A percentile compares a stretch with the other conserved stretches of the same genome.
phyloP scores from a whole-genome alignment of 805 yeast genomes.

The Saccharomycopsis lassenensis region DNA sequence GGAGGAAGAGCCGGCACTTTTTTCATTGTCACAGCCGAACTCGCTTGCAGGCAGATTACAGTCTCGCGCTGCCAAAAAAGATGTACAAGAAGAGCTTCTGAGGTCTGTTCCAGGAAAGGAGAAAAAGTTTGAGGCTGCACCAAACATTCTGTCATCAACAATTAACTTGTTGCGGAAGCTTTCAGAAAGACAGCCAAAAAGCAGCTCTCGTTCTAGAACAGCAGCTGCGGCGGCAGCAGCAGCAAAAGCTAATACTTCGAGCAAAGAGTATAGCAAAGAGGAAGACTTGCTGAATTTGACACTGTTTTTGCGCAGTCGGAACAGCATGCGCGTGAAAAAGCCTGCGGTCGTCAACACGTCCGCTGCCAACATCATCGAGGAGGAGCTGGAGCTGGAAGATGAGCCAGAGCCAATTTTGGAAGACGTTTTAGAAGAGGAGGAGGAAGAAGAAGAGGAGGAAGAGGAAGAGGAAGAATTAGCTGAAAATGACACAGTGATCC shows the following conservation, averaged over 20 bases:
- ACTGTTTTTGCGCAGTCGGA: conserved; percentile 10
- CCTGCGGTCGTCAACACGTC: not conserved
- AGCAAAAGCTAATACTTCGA: not conserved
- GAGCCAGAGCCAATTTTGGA: not conserved
- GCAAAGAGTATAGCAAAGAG: conserved; percentile 7
- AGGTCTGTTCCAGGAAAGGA: conserved; percentile 3
- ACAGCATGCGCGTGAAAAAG: conserved; percentile 3
- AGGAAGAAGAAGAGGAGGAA: conserved; percentile 3
- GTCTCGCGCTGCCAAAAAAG: conserved; percentile 5
- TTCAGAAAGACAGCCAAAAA: conserved; percentile 11
- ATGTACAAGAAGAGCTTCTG: conserved; percentile 1
- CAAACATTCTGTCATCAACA: conserved; percentile 13
- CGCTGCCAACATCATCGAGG: conserved; percentile 2
- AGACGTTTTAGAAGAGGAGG: conserved; percentile 4
- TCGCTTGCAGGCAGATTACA: conserved; percentile 13
- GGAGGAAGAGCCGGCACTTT: conserved; percentile 5
- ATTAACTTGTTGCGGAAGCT: conserved; percentile 10
- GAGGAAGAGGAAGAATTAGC: not conserved
- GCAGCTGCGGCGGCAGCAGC: not conserved
- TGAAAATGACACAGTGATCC: not conserved
- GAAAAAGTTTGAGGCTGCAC: conserved; percentile 6
- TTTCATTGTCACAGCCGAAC: conserved; percentile 17
- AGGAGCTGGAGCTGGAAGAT: conserved; percentile 8
- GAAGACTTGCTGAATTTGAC: conserved; percentile 13
- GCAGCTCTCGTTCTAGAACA: not conserved